Conservation (phyloP, 495 filamentous ascomycete genomes). For the Penicillium angulare region DNA sequence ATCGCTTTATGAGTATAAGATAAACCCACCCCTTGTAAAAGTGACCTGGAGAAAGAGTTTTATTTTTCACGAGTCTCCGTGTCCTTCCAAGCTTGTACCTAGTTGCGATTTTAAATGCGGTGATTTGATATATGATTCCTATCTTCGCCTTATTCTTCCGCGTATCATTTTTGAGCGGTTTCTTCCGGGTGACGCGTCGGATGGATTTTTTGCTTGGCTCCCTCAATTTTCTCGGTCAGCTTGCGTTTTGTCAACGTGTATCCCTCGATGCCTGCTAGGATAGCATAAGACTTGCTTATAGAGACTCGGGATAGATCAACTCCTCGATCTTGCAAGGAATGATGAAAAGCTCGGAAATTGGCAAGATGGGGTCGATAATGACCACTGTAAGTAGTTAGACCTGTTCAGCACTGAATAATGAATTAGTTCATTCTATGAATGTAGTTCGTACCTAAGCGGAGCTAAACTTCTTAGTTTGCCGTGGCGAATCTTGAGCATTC, state of each 20-base stretch:
- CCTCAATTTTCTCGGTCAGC: conserved; percentile 42
- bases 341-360: conserved; percentile 80
- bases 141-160: not conserved
- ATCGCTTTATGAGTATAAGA: too few species aligned
- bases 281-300: conserved; percentile 77
- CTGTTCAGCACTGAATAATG: conserved; percentile 17
- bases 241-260: conserved; percentile 65
- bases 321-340: conserved; percentile 64
- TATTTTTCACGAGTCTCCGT: not conserved
- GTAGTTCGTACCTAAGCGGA: conserved; percentile 27
- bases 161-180: not conserved
- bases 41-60: too few species aligned
- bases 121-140: not conserved
- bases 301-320: conserved; percentile 77
- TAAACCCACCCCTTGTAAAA: too few species aligned
- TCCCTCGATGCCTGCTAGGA: conserved; percentile 77
- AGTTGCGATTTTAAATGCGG: too few species aligned
- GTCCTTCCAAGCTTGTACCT: too few species aligned
- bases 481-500: conserved; percentile 79
- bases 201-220: conserved; percentile 19
- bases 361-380: conserved; percentile 81
- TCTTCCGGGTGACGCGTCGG: not conserved
- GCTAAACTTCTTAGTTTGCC: conserved; percentile 64
- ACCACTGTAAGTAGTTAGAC: conserved; percentile 51
- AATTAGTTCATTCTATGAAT: not conserved